Base-by-base conservation (phyloP, 2,329 filamentous ascomycete species). In the Alternaria brassicicola region DNA sequence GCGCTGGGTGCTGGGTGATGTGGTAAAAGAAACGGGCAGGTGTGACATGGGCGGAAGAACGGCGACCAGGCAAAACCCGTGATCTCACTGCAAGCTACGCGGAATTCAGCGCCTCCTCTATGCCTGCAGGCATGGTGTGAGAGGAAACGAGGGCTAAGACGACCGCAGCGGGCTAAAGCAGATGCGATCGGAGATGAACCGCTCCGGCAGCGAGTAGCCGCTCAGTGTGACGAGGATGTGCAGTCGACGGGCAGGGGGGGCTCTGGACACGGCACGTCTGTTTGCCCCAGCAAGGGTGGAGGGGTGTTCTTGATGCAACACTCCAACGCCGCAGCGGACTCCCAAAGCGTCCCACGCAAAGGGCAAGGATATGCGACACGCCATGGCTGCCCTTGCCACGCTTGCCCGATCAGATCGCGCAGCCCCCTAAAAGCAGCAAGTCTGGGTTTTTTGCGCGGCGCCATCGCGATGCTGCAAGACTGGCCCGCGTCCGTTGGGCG, bases 121-220 rank as follows among this genome's bases (percentile, higher is more conserved):
- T 48, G 65, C 55, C 49, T 61, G 64, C 65, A 67, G 51, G 62
- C 63, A 69, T 68, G 69, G 68, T 65, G 66, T 65, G 68, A 64
- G 55, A 64, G 61, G 62, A 64, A 61, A 67, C 63, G 60, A 66
- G 50, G 50, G 59, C 56, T 63, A 67, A 61, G 61, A 41, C 61
- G 55, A 54, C 52, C 61, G 49, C 38, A 56, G 54, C 55, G 55
- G 64, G 64, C 65, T 63, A 66, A 59, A 63, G 63, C 67, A 69
- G 70, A 76, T 72, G 69, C 69, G 74, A 77, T 77, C 75, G 75
- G 75, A 78, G 73, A 78, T 77, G 69, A 68, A 67, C 63, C 66
- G 69, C 65, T 49, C 56, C 64, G 66, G 64, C 67, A 71, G 59
- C 65, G 66, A 68, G 66, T 67, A 56, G 62, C 65, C 61, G 64